phyloP scores from a whole-genome alignment of 495 filamentous ascomycete species.

The Pyronema domesticum region DNA sequence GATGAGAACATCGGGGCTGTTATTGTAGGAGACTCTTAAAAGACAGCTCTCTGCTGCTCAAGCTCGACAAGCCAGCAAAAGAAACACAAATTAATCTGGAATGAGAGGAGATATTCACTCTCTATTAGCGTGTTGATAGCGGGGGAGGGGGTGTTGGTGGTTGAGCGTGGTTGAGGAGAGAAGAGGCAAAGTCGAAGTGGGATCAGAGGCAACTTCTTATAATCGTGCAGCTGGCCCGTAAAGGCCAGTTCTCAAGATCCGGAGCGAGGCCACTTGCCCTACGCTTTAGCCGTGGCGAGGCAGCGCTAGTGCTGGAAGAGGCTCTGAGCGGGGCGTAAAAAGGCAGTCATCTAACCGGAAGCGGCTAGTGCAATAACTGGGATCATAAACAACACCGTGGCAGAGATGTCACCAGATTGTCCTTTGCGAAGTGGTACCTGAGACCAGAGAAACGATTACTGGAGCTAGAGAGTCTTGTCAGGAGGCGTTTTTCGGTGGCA shows the following conservation, averaged over 20 bases:
- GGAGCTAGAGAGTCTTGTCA: too few relatives aligned
- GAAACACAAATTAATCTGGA: background rate
- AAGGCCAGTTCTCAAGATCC: constrained; percentile 13
- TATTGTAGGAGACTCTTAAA: background rate
- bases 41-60: background rate
- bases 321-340: background rate
- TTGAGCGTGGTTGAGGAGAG: constrained; percentile 1
- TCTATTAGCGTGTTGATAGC: background rate
- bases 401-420: background rate
- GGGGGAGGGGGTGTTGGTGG: constrained; percentile 2
- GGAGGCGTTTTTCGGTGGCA: too few relatives aligned
- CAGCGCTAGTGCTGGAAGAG: background rate
- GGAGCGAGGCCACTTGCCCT: background rate
- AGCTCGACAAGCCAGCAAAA: background rate
- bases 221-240: constrained; percentile 6
- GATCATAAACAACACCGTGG: background rate
- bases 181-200: constrained; percentile 7
- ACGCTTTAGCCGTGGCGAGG: background rate
- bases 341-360: background rate
- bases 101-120: background rate
- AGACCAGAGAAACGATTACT: too few relatives aligned
- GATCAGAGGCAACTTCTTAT: constrained; percentile 4
- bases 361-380: background rate
- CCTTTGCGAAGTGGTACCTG: background rate
- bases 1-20: constrained; percentile 19